Evolutionary conservation across 345 rosid species (phyloP), one percentile per base, ranked within the genome.

Genomic region (Camelina hispida): DNA sequence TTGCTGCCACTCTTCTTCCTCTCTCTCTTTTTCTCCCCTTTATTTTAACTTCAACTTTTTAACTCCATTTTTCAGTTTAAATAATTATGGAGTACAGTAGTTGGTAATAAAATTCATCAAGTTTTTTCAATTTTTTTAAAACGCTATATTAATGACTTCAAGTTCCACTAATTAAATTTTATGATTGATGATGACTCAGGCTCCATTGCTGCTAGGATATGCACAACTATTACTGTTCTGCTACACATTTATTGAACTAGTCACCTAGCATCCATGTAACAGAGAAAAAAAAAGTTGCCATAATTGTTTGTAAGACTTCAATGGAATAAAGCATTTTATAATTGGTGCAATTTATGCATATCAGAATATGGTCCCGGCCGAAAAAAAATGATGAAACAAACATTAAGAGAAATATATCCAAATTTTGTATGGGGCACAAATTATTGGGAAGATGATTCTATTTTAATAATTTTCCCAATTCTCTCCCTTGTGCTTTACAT

Each of bases 291-390:
- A 14, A 16, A 3, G 9, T 46, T 22, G 12, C 43, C 13, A 62
- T 25, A 52, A 28, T 28, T 62, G 48, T 2, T 1, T 5, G 17
- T 46, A 59, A 5, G 30, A 75, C 62, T 51, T 75, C n/a, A 30
- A 8, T 23, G 64, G 69, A 76, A 76, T 61, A 76, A 53, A 76
- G 59, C 52, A 76, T 62, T 8, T 34, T 15, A 69, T 58, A 50
- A 67, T 53, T 53, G 57, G 74, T 43, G 56, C 32, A 13, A 47
- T 64, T 64, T n/a, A 22, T 51, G 57, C 69, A 42, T 14, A 43
- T 16, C 17, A 53, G 63, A 62, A 62, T 61, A 76, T 62, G 65
- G 58, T 62, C 59, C 70, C 22, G 52, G 11, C 70, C 22, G 58
- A 34, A 6, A 52, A 52, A 32, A 2, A 62, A 34, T 43, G 48